Evolutionary conservation across 148 eudicot species (phyloP), one percentile per base, ranked within the genome.

Genomic region (Fagopyrum esculentum): DNA sequence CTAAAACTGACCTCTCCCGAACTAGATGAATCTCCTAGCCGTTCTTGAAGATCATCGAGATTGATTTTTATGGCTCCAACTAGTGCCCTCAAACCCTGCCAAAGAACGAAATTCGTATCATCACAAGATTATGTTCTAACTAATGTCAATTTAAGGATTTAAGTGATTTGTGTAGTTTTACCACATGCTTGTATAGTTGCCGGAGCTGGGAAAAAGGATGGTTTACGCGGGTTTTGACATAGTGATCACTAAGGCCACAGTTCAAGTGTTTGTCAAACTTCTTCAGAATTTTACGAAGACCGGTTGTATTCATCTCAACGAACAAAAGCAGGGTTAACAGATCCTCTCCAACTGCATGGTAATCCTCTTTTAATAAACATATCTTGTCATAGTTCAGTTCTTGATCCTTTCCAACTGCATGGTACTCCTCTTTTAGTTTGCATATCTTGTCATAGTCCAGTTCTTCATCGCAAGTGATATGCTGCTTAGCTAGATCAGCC

Each of bases 81-180:
- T 75, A 94, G 93, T 75, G 98, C 98, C 73, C 95, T 92, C 78
- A 94, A 70, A 47, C 98, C 98, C 98, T 93, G 87, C 15, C 52
- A 49, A 49, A 49, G 12, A 12, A 49, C 11, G 15, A 80, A 54
- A 43, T 40, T 76, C 52, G 6, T 9, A 12, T 12, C 43, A 73
- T 75, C 17, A 49, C 11, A 49, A 49, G 0, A 49, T 8, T 1
- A 49, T 49, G 9, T 49, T 49, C 2, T 2, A 12, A 49, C 13
- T 8, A 49, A 49, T 49, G 13, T 0, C 1, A 49, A 8, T 49
- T 2, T 49, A 49, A 6, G 52, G 52, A 49, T 49, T 49, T 9
- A 49, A 49, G 52, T 49, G 52, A 49, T 1, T 9, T 49, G 15
- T 49, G 12, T 49, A 49, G 52, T 49, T 8, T 9, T 86, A 89